Percentiles rank a stretch among this genome's conserved stretches.
Conservation (phyloP, 2,329 filamentous ascomycete genomes). For the Dactylonectria macrodidyma region DNA sequence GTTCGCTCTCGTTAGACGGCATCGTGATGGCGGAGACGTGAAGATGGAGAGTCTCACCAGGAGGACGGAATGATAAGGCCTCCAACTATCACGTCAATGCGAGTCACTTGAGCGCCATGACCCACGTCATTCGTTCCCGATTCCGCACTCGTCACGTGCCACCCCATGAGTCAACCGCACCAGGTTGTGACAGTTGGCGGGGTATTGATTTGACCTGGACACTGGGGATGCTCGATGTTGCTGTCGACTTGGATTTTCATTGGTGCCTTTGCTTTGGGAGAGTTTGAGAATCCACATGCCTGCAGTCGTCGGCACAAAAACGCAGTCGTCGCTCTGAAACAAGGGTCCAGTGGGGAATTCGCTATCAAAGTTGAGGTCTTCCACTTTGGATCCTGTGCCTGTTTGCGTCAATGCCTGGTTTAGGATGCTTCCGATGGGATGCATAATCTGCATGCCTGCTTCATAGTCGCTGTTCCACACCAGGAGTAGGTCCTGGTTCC, state of each 20-base stretch:
- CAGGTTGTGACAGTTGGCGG: not conserved
- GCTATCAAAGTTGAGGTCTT: not conserved
- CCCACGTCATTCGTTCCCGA: constrained; percentile 37
- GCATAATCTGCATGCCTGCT: constrained; percentile 17
- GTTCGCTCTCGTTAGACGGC: constrained; percentile 40
- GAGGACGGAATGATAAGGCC: not conserved
- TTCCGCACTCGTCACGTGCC: not conserved
- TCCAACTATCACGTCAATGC: constrained; percentile 35
- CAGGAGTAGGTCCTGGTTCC: constrained; percentile 35
- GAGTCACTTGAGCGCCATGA: constrained; percentile 33
- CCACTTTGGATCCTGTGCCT: not conserved
- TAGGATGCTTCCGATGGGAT: constrained; percentile 15
- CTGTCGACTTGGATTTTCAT: too few species aligned
- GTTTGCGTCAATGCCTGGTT: constrained; percentile 10
- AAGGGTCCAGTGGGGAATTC: not conserved
- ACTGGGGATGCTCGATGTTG: not conserved
- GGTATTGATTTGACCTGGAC: not conserved
- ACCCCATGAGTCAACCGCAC: not conserved
- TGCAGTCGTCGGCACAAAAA: constrained; percentile 29
- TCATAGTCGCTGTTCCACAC: not conserved
- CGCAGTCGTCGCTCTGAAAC: constrained; percentile 38
- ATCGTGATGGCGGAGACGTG: constrained; percentile 28
- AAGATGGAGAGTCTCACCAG: constrained; percentile 5
- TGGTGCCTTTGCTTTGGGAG: not conserved
- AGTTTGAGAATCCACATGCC: constrained; percentile 33